phyloP scores from a whole-genome alignment of 805 yeast genomes.

The Candida ipomoeae region DNA sequence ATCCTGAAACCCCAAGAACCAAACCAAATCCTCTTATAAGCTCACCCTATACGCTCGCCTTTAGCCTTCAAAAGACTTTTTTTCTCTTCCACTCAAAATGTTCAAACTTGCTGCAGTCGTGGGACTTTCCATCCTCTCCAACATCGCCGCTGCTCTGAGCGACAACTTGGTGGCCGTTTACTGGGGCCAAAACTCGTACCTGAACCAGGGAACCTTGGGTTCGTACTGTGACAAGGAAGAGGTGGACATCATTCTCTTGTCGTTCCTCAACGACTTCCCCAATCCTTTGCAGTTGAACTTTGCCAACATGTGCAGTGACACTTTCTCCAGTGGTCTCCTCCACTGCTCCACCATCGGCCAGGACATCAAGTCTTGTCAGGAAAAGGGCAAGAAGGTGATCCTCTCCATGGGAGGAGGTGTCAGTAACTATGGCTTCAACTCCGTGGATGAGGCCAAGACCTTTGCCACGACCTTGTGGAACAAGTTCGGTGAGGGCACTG shows the following conservation, averaged over 20 bases:
- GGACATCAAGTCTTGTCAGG: slow-evolving; percentile 15
- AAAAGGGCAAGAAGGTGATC: slow-evolving; percentile 10
- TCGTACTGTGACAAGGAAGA: slow-evolving; percentile 62
- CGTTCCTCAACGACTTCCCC: slow-evolving; percentile 68
- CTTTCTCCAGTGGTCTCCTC: slow-evolving; percentile 40
- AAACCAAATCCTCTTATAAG: too few relatives aligned
- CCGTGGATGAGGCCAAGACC: slow-evolving; percentile 50
- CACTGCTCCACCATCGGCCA: slow-evolving; percentile 13
- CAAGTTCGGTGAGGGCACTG: slow-evolving; percentile 35
- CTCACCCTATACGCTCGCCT: not conserved
- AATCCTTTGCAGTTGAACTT: slow-evolving; percentile 40
- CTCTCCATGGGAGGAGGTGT: slow-evolving; percentile 47
- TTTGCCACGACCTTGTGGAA: slow-evolving; percentile 46
- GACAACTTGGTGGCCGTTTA: slow-evolving; percentile 59
- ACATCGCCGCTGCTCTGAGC: not conserved
- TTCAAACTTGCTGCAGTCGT: not conserved
- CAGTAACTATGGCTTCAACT: slow-evolving; percentile 51
- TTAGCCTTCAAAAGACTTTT: not conserved
- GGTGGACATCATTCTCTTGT: slow-evolving; percentile 67
- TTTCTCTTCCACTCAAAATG: not conserved
- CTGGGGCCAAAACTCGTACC: slow-evolving; percentile 81
- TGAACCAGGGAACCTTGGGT: slow-evolving; percentile 36
- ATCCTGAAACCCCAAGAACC: too few relatives aligned
- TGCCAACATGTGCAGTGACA: slow-evolving; percentile 45
- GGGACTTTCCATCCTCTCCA: not conserved